Percentiles rank a stretch among this genome's conserved stretches.
Conservation (phyloP, 2,329 filamentous ascomycete genomes). For the Corynespora cassiicola region DNA sequence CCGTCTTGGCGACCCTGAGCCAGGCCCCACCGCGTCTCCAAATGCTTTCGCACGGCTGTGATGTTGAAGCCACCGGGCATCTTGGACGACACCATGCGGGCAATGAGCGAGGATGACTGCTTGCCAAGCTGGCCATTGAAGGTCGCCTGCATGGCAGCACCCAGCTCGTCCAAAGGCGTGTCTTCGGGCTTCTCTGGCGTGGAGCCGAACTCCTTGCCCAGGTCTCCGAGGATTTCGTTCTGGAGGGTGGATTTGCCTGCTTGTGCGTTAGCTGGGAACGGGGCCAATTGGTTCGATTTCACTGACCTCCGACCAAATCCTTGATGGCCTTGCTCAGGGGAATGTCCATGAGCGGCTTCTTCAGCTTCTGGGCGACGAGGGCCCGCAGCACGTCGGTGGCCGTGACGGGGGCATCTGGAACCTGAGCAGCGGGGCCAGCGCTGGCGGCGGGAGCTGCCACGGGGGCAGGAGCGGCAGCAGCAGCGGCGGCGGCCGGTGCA, state of each 20-base stretch:
- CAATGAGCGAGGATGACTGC: slow-evolving; percentile 90
- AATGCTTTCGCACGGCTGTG: slow-evolving; percentile 90
- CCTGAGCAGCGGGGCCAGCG: slow-evolving; percentile 83
- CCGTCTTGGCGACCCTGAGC: slow-evolving; percentile 88
- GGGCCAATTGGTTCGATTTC: slow-evolving; percentile 7
- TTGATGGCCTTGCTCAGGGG: slow-evolving; percentile 97
- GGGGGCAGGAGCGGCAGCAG: slow-evolving; percentile 59
- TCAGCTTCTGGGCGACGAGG: slow-evolving; percentile 94
- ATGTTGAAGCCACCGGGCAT: slow-evolving; percentile 99
- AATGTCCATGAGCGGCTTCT: slow-evolving; percentile 88
- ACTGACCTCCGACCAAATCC: slow-evolving; percentile 87
- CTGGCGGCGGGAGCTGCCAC: slow-evolving; percentile 66
- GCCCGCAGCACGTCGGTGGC: slow-evolving; percentile 89
- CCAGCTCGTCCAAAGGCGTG: slow-evolving; percentile 92
- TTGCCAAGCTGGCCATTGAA: slow-evolving; percentile 99
- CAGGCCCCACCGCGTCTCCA: slow-evolving; percentile 93
- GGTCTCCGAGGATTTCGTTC: slow-evolving; percentile 96
- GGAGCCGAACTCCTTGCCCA: slow-evolving; percentile 97
- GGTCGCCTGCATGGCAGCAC: slow-evolving; percentile 95
- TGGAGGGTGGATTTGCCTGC: slow-evolving; percentile 96
- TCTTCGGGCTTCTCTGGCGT: slow-evolving; percentile 99
- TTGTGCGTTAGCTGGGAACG: slow-evolving; percentile 16
- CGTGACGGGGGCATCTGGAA: slow-evolving; percentile 85
- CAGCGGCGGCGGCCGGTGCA: slow-evolving; percentile 53
- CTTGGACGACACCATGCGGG: slow-evolving; percentile 95